Percentiles rank a stretch among this genome's conserved stretches.
Evolutionary conservation across 1,139 yeast genomes (phyloP).

Genomic region (Blastobotrys ciferrii): DNA sequence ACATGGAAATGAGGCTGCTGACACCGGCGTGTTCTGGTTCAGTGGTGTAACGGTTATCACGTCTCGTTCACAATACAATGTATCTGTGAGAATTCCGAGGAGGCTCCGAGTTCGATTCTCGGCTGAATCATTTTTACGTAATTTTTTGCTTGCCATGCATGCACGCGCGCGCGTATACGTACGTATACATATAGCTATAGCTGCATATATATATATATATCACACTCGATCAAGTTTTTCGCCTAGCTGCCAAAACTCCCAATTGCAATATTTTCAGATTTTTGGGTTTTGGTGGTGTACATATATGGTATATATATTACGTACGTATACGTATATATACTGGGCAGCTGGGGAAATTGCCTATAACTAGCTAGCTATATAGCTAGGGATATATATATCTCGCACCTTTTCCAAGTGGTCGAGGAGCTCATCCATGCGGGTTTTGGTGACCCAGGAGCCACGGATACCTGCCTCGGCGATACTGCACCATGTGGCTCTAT

Average conservation of each 20-base stretch:
- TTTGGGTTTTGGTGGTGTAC: not conserved
- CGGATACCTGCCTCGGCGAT: slow-evolving; percentile 43
- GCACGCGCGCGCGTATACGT: too few species aligned
- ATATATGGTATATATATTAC: not conserved
- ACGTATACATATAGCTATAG: too few species aligned
- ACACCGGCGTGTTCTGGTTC: too few species aligned
- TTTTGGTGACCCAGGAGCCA: slow-evolving; percentile 68
- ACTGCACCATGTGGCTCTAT: slow-evolving; percentile 52
- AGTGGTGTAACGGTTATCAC: slow-evolving; percentile 18
- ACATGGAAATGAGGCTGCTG: too few species aligned
- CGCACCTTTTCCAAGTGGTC: slow-evolving; percentile 46
- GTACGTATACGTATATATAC: too few species aligned
- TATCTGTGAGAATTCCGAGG: slow-evolving; percentile 11
- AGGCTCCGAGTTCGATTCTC: slow-evolving; percentile 18
- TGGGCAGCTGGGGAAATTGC: not conserved
- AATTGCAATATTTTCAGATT: too few species aligned
- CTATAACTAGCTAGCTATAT: too few species aligned
- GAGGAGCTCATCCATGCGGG: slow-evolving; percentile 49
- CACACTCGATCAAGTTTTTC: too few species aligned
- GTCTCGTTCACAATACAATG: slow-evolving; percentile 13
- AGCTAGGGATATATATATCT: not conserved
- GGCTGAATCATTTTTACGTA: slow-evolving; percentile 13
- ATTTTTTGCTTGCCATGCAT: not conserved
- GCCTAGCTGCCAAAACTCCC: too few species aligned
- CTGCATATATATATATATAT: too few species aligned